Percentiles rank a stretch among this genome's conserved stretches.
These are phyloP conservation scores for Buddleja alternifolia DNA, from an alignment of 257 asterid genomes.

Conservation along the genomic window DNA sequence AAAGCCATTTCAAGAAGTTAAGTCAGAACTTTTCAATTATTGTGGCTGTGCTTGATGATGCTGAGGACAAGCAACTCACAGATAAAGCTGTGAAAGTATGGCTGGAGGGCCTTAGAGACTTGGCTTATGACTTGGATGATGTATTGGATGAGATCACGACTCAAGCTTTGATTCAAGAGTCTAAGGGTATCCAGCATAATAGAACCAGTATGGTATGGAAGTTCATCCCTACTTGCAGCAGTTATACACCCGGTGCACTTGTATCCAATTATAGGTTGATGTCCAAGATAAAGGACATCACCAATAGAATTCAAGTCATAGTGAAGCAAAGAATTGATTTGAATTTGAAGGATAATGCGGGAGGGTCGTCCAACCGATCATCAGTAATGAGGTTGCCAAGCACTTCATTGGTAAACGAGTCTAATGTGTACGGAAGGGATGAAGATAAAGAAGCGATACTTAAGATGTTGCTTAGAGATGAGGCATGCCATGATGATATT, in stretches of 20 bases:
- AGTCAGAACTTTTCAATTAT: constrained; percentile 26
- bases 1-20: constrained; percentile 47
- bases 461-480: constrained; percentile 42
- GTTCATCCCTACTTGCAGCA: constrained; percentile 47
- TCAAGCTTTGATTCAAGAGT: constrained; percentile 40
- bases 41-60: constrained; percentile 57
- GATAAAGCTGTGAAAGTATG: constrained; percentile 45
- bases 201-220: constrained; percentile 40
- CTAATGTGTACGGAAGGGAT: constrained; percentile 63
- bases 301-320: constrained; percentile 34
- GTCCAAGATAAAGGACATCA: constrained; percentile 50
- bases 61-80: constrained; percentile 63
- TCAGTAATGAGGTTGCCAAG: constrained; percentile 41
- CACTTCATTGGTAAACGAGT: constrained; percentile 58
- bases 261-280: constrained; percentile 43
- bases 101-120: constrained; percentile 58
- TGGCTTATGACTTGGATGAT: constrained; percentile 75
- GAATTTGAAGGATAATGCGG: constrained; percentile 38
- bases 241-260: constrained; percentile 43
- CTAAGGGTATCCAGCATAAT: constrained; percentile 33
- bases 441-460: constrained; percentile 51
- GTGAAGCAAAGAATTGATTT: constrained; percentile 43
- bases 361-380: constrained; percentile 30
- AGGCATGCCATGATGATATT: constrained; percentile 30
- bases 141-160: constrained; percentile 64